Evolutionary conservation across 2,329 filamentous ascomycete genomes (phyloP).

Genomic region (Diaporthe amygdali): DNA sequence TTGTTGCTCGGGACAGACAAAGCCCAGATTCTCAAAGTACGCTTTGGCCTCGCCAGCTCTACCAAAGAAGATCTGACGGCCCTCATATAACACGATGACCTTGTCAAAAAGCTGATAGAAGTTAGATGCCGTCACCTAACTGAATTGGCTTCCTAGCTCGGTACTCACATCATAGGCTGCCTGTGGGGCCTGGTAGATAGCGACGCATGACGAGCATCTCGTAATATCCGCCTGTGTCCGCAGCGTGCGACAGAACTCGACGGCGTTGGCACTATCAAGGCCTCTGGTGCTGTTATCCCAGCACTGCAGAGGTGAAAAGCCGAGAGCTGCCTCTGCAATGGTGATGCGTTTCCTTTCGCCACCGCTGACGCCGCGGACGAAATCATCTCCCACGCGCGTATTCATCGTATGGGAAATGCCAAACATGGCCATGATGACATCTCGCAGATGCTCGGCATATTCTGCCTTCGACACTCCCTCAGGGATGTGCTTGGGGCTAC

Average conservation of each 20-base stretch:
- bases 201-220: constrained; percentile 68
- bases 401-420: constrained; percentile 76
- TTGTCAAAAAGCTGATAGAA: constrained; percentile 64
- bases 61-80: constrained; percentile 68
- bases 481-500: constrained; percentile 67
- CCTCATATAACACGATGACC: constrained; percentile 62
- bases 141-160: too few species aligned
- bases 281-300: constrained; percentile 78
- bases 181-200: constrained; percentile 75
- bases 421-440: constrained; percentile 78
- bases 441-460: constrained; percentile 68
- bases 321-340: constrained; percentile 64
- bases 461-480: constrained; percentile 57
- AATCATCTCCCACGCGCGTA: constrained; percentile 77
- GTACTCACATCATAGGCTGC: constrained; percentile 59
- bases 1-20: constrained; percentile 68
- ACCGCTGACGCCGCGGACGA: constrained; percentile 74
- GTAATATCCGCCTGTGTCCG: constrained; percentile 71
- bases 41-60: constrained; percentile 62
- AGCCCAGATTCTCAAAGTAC: constrained; percentile 72
- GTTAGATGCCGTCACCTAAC: too few species aligned
- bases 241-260: constrained; percentile 76
- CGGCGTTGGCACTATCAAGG: constrained; percentile 75
- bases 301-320: constrained; percentile 63
- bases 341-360: constrained; percentile 74